Percentiles rank a stretch among this genome's conserved stretches.
Evolutionary conservation across 1,139 yeast species (phyloP).

Genomic region (Zygoascus meyerae): DNA sequence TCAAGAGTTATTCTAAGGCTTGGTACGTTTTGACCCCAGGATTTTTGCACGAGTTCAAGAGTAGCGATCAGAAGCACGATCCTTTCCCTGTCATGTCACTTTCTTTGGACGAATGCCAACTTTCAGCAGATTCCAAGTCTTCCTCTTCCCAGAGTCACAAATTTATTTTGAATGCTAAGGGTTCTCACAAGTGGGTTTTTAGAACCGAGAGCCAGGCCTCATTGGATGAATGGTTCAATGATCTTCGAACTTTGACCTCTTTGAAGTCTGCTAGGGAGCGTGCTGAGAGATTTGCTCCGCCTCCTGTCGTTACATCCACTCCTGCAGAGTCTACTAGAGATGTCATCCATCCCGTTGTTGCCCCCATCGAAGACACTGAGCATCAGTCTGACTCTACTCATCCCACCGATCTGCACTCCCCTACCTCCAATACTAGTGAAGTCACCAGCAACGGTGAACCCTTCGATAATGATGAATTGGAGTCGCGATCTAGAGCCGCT

Average conservation of each 20-base stretch:
- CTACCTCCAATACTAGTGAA: constrained; percentile 28
- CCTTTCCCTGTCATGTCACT: constrained; percentile 84
- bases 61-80: constrained; percentile 75
- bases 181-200: constrained; percentile 75
- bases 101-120: constrained; percentile 71
- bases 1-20: constrained; percentile 83
- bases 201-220: constrained; percentile 71
- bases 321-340: constrained; percentile 14
- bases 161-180: constrained; percentile 72
- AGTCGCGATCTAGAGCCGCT: constrained; percentile 6
- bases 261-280: constrained; percentile 25
- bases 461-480: constrained; percentile 16
- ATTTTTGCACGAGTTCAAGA: constrained; percentile 84
- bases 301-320: constrained; percentile 15
- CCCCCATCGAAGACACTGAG: constrained; percentile 15
- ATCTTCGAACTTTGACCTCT: constrained; percentile 58
- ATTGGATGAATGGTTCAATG: constrained; percentile 82
- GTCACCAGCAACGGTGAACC: constrained; percentile 32
- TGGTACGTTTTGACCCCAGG: constrained; percentile 90
- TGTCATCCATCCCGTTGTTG: constrained; percentile 13
- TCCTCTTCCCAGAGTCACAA: constrained; percentile 63
- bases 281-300: constrained; percentile 21
- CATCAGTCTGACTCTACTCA: constrained; percentile 22
- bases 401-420: constrained; percentile 21
- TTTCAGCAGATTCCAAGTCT: constrained; percentile 71